Base-by-base conservation (phyloP, 108 stramenopile species). In the Cyclotella choctawhatcheeana region DNA sequence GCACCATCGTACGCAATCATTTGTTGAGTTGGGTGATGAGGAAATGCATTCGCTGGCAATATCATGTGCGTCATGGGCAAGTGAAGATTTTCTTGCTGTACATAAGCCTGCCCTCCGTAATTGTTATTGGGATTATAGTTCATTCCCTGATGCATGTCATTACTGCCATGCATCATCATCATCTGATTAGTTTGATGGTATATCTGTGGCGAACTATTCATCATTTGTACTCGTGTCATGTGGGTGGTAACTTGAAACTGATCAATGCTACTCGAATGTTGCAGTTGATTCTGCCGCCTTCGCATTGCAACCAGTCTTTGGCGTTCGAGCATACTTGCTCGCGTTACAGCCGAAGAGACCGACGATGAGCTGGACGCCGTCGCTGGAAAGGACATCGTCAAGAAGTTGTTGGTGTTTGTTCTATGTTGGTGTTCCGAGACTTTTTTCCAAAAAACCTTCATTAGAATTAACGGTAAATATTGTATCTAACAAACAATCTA, bases 241-340 rank as follows among this genome's bases (percentile, higher is more conserved):
- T 44, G 29, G 25, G 44, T 17, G 18, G 63, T n/a, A n/a, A n/a
- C n/a, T n/a, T n/a, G n/a, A n/a, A n/a, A n/a, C n/a, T n/a, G n/a
- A n/a, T n/a, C n/a, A n/a, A n/a, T n/a, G n/a, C n/a, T n/a, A n/a
- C n/a, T n/a, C n/a, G n/a, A n/a, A n/a, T n/a, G 48, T 21, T 64
- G 44, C 16, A 64, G 12, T 45, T 64, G 63, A 64, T 64, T 64
- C 44, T 64, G 63, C 48, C 63, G 47, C 34, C 63, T 32, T 64
- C 63, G 1, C 63, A 64, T 7, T 47, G 63, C 63, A 17, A 64
- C 63, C 45, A 48, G 63, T 29, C 63, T 47, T 22, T 64, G 63
- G 20, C 63, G 63, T 64, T 64, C 63, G 26, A 64, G 63, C 63
- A 64, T 64, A 44, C 63, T 64, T 7, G 43, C 63, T 64, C 63